These are phyloP conservation scores for Diaporthe velutina DNA, from an alignment of 2,329 filamentous ascomycete genomes.

Conservation along the genomic window DNA sequence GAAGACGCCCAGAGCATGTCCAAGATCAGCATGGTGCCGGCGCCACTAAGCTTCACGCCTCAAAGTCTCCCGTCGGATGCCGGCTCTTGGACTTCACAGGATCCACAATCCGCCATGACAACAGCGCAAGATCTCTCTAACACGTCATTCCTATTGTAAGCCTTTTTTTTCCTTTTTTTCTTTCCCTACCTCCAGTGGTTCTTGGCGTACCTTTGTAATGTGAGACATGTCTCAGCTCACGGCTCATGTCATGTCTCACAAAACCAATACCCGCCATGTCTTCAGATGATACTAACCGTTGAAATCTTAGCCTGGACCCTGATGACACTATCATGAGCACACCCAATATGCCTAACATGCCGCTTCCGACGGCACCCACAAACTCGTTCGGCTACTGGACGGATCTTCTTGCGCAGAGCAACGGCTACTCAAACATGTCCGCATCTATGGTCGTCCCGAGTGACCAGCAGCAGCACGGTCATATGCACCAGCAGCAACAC, in stretches of 20 bases:
- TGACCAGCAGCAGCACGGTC: constrained; percentile 36
- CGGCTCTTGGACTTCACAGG: constrained; percentile 37
- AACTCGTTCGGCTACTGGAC: constrained; percentile 41
- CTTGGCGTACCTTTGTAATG: constrained; percentile 8
- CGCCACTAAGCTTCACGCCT: constrained; percentile 37
- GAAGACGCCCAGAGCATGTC: constrained; percentile 40
- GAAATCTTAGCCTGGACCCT: constrained; percentile 35
- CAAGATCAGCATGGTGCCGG: constrained; percentile 39
- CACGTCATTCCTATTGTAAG: constrained; percentile 40
- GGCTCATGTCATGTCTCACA: constrained; percentile 30
- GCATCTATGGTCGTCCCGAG: constrained; percentile 36
- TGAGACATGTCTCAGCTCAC: constrained; percentile 36
- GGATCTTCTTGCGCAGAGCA: constrained; percentile 36
- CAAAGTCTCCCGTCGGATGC: constrained; percentile 38
- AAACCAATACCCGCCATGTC: neutral
- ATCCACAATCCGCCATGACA: constrained; percentile 38
- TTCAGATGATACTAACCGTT: constrained; percentile 31
- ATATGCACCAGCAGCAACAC: constrained; percentile 38
- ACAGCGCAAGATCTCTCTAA: constrained; percentile 39
- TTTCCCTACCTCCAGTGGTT: neutral
- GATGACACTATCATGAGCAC: constrained; percentile 40
- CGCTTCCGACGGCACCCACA: constrained; percentile 37
- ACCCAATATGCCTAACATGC: constrained; percentile 37
- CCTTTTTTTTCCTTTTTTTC: neutral
- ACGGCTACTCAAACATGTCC: constrained; percentile 35